These are phyloP conservation scores for Calendula officinalis DNA, from an alignment of 129 eudicot genomes.

Conservation along the genomic window DNA sequence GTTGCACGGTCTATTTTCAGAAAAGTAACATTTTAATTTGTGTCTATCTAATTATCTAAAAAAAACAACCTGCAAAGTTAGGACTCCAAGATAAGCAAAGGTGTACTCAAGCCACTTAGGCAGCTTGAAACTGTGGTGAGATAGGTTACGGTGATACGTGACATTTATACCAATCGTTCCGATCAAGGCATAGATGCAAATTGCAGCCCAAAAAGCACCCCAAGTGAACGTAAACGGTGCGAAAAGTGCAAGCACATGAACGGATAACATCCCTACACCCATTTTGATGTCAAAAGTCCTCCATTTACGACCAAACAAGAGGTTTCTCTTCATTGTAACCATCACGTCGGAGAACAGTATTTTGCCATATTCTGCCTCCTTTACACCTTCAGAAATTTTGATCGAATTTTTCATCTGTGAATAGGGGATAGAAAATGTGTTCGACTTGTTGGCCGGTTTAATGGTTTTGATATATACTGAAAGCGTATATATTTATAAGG, in stretches of 20 bases:
- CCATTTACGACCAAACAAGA: slow-evolving; percentile 29
- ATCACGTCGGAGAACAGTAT: slow-evolving; percentile 13
- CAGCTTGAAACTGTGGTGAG: slow-evolving; percentile 29
- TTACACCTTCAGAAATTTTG: too few relatives aligned
- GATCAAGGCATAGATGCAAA: background rate
- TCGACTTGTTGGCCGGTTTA: too few relatives aligned
- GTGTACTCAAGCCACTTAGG: slow-evolving; percentile 37
- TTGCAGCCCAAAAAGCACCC: slow-evolving; percentile 18
- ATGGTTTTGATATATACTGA: too few relatives aligned
- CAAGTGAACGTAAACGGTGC: slow-evolving; percentile 35
- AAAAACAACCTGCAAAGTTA: slow-evolving; percentile 16
- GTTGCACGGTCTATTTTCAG: too few relatives aligned
- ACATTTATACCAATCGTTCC: slow-evolving; percentile 6
- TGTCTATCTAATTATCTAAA: too few relatives aligned
- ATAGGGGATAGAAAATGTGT: too few relatives aligned
- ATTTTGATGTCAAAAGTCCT: slow-evolving; percentile 1
- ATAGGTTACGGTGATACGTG: slow-evolving; percentile 25
- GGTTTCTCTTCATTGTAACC: slow-evolving; percentile 21
- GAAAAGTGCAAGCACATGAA: slow-evolving; percentile 26
- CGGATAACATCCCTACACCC: background rate
- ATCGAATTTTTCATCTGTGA: too few relatives aligned
- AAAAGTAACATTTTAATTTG: too few relatives aligned
- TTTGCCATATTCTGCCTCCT: background rate
- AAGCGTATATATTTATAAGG: too few relatives aligned
- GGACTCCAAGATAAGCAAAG: slow-evolving; percentile 31